Evolutionary conservation across 495 filamentous ascomycete genomes (phyloP), one percentile per base, ranked within the genome.

Genomic region (Trypethelium eluteriae): DNA sequence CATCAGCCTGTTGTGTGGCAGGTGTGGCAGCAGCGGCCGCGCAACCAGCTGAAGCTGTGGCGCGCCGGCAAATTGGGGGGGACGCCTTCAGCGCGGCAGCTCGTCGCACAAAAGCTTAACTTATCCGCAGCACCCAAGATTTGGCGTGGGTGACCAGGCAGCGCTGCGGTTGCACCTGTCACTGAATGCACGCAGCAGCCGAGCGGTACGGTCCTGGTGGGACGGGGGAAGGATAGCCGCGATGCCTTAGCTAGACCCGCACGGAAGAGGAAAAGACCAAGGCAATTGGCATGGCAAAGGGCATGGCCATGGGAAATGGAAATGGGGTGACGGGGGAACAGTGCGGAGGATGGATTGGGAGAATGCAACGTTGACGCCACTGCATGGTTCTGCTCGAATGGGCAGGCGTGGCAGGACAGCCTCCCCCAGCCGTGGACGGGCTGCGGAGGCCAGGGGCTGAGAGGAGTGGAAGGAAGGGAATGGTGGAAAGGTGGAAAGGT

Each of bases 321-420:
- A 59, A 59, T 35, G 34, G 53, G 53, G 53, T 14, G 53, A 59
- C 53, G 14, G 32, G 53, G 53, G 25, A 25, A 5, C 53, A 35
- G 53, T 36, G 53, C 53, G 53, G 53, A 18, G 32, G 53, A 36
- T 36, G 32, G 53, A 36, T 35, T 59, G 53, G 49, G 49, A 59
- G 53, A 36, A 59, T 59, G 53, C 53, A 59, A 59, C 53, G 53
- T 59, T 36, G 53, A 59, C 53, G 53, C 53, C 53, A 59, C 53
- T 2, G 53, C 53, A 59, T 34, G 53, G 53, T 59, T 32, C 10
- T 59, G 18, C 53, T 36, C 7, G 53, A 36, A 36, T 5, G 32
- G 53, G 53, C n/a, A 25, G 41, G 41, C 41, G 25, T 25, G 41
- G 41, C 41, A 46, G 41, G 41, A 46, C 49, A 25, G 49, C 7